Evolutionary conservation across 495 filamentous ascomycete genomes (phyloP).

Genomic region (Aspergillus taichungensis): DNA sequence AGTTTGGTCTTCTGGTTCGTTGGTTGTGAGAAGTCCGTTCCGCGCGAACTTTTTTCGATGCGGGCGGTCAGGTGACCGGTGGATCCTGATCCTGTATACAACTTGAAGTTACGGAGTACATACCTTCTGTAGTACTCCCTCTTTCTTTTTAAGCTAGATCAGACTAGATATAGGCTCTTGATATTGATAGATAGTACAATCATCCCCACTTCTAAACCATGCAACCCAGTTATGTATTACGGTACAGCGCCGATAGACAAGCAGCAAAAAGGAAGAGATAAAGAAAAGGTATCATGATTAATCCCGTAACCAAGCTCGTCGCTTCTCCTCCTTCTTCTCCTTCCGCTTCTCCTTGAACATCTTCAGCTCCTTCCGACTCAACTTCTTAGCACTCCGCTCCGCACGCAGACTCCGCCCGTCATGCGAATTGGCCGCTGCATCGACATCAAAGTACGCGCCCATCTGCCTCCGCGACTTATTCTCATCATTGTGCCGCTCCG

Average conservation of each 20-base stretch:
- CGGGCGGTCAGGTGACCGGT: no score
- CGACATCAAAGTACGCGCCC: slow-evolving; percentile 95
- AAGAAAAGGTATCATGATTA: slow-evolving; percentile 28
- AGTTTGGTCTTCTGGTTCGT: no score
- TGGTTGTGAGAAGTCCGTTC: no score
- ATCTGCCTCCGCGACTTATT: slow-evolving; percentile 83
- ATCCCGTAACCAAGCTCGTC: slow-evolving; percentile 84
- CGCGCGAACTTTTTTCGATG: no score
- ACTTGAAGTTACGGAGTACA: no score
- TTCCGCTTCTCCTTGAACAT: slow-evolving; percentile 62
- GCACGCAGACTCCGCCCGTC: slow-evolving; percentile 88
- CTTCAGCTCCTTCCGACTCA: slow-evolving; percentile 77
- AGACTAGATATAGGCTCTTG: no score
- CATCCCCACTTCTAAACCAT: no score
- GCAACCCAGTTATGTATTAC: no score
- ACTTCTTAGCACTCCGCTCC: slow-evolving; percentile 80
- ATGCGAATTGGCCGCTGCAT: slow-evolving; percentile 88
- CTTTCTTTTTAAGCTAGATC: no score
- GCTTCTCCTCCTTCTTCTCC: slow-evolving; percentile 90
- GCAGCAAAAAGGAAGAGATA: slow-evolving; percentile 1
- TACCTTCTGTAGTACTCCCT: no score
- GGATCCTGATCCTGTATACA: no score
- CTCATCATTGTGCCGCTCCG: slow-evolving; percentile 79
- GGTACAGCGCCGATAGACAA: background rate
- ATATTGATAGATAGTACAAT: no score